Base-by-base conservation (phyloP, 148 eudicot genomes). In the Mesembryanthemum crystallinum region DNA sequence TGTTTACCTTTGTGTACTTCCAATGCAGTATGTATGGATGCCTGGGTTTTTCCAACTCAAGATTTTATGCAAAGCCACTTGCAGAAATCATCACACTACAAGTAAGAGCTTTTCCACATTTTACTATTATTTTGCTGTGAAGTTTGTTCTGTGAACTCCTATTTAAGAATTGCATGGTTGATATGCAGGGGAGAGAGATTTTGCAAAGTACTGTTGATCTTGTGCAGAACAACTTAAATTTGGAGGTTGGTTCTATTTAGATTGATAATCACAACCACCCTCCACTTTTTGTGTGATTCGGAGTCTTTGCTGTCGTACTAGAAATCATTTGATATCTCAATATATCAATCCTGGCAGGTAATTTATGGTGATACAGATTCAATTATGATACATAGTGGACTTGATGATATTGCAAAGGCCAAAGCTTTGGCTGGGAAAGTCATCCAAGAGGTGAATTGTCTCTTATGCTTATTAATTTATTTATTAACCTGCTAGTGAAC, bases 291-390 rank as follows among this genome's bases (percentile, higher is more conserved):
- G 47, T 65, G 69, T 20, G 17, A 23, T 62, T 62, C 14, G 17
- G 51, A 8, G 35, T 28, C 24, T 67, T 12, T 67, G 52, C 55
- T 43, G 71, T n/a, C 7, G 14, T 69, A 69, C 23, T 37, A 39
- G 51, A n/a, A 27, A 4, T 62, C 28, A 8, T 62, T 64, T 72
- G 67, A 25, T 81, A 4, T 27, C 54, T 54, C 35, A 20, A 45
- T 77, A 65, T 61, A 20, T 35, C 51, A 62, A 77, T 54, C 51
- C 66, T 73, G 51, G 73, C 90, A 96, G 99, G 99, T 96, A 70
- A 96, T 96, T 39, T 96, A 96, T 78, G 99, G 99, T 43, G 99
- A 96, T 82, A 96, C 99, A 54, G 98, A 96, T 87, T 96, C 99
- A 70, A 96, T 96, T 21, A 96, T 96, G 99, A 96, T 96, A 77